Evolutionary conservation across 2,329 filamentous ascomycete species (phyloP).

Genomic region (Colletotrichum sp.): DNA sequence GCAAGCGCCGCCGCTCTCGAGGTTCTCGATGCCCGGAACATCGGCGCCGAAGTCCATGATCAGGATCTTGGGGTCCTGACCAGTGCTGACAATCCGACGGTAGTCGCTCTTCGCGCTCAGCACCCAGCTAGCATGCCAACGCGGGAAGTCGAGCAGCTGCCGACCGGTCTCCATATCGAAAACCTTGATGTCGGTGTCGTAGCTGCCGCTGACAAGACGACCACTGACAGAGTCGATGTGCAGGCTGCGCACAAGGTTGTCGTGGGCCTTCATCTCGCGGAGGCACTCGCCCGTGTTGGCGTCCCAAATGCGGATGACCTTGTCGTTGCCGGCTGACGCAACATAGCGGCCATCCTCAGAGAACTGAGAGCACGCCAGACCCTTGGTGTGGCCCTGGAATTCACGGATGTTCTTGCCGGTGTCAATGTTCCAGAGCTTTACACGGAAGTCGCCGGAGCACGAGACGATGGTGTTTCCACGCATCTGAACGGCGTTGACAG

Average conservation of each 20-base stretch:
- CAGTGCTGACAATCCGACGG: slow-evolving; percentile 90
- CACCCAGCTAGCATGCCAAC: slow-evolving; percentile 97
- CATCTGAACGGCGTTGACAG: slow-evolving; percentile 96
- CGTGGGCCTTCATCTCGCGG: slow-evolving; percentile 81
- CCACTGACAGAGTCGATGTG: slow-evolving; percentile 89
- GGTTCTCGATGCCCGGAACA: slow-evolving; percentile 61
- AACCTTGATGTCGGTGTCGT: slow-evolving; percentile 95
- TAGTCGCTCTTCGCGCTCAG: slow-evolving; percentile 96
- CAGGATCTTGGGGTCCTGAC: slow-evolving; percentile 89
- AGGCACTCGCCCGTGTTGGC: slow-evolving; percentile 87
- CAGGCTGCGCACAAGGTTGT: slow-evolving; percentile 84
- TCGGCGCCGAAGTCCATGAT: slow-evolving; percentile 88
- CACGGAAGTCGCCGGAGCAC: slow-evolving; percentile 90
- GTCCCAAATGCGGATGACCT: slow-evolving; percentile 95
- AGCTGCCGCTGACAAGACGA: slow-evolving; percentile 88
- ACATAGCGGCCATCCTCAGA: slow-evolving; percentile 94
- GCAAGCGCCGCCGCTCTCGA: slow-evolving; percentile 50
- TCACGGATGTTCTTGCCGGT: slow-evolving; percentile 89
- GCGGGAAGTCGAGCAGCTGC: slow-evolving; percentile 83
- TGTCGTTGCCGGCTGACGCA: slow-evolving; percentile 92
- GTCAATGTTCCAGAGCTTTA: slow-evolving; percentile 95
- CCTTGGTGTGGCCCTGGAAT: slow-evolving; percentile 88
- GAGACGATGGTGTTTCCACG: slow-evolving; percentile 92
- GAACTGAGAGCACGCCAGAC: slow-evolving; percentile 94
- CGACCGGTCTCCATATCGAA: slow-evolving; percentile 85